These are phyloP conservation scores for Aspergillus taichungensis DNA, from an alignment of 495 filamentous ascomycete genomes.

Conservation along the genomic window DNA sequence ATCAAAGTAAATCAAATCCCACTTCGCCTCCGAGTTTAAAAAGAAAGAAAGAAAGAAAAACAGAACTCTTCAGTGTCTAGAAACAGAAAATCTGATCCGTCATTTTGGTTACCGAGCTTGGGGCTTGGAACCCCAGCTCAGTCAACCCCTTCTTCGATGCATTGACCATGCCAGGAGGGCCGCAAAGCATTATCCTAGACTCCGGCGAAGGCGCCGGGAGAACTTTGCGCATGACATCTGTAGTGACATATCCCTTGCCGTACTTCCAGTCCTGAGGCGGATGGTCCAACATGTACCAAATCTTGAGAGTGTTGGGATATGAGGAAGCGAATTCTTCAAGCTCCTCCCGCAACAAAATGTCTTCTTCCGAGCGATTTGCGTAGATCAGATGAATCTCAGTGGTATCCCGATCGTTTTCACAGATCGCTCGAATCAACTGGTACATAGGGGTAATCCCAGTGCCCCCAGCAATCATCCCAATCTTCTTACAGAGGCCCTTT, in stretches of 20 bases:
- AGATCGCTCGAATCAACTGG: slow-evolving; percentile 44
- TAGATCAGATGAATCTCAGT: slow-evolving; percentile 43
- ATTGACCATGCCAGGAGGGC: slow-evolving; percentile 32
- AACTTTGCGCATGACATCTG: slow-evolving; percentile 12
- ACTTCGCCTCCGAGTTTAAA: too few species aligned
- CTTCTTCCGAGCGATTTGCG: slow-evolving; percentile 31
- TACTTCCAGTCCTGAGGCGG: slow-evolving; percentile 21
- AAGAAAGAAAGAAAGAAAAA: neutral
- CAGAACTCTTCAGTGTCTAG: slow-evolving; percentile 5
- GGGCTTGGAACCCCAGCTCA: slow-evolving; percentile 22
- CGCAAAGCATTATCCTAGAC: slow-evolving; percentile 32
- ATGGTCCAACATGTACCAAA: slow-evolving; percentile 38
- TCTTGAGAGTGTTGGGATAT: slow-evolving; percentile 33
- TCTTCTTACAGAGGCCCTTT: slow-evolving; percentile 22
- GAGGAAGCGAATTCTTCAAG: slow-evolving; percentile 37
- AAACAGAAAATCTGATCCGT: slow-evolving; percentile 33
- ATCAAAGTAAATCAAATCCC: neutral
- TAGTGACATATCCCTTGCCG: slow-evolving; percentile 21
- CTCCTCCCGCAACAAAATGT: slow-evolving; percentile 34
- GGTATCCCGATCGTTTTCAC: slow-evolving; percentile 38
- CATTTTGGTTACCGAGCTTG: slow-evolving; percentile 29
- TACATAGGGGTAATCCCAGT: slow-evolving; percentile 52
- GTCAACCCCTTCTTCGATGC: slow-evolving; percentile 29
- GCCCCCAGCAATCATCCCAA: slow-evolving; percentile 45
- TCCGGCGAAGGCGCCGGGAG: slow-evolving; percentile 18